phyloP scores from a whole-genome alignment of 2,329 filamentous ascomycete genomes.

The Juglanconis oblonga region DNA sequence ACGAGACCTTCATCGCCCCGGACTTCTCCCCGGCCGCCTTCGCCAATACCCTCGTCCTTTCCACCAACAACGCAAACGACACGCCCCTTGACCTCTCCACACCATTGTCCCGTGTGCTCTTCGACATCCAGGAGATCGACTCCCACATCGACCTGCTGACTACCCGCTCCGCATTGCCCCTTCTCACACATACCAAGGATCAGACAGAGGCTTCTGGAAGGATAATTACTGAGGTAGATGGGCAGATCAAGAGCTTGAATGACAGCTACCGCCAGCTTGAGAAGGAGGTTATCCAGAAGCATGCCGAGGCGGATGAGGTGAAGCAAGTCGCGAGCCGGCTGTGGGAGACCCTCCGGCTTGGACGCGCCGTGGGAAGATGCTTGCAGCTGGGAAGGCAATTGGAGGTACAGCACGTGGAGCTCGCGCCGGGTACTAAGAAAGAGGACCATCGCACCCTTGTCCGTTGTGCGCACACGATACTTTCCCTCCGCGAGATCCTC shows the following conservation, averaged over 20 bases:
- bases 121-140: slow-evolving; percentile 95
- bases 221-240: slow-evolving; percentile 74
- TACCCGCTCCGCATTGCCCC: slow-evolving; percentile 75
- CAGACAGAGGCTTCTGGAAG: slow-evolving; percentile 70
- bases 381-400: slow-evolving; percentile 81
- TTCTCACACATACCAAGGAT: slow-evolving; percentile 73
- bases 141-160: slow-evolving; percentile 91
- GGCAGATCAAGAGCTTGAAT: slow-evolving; percentile 75
- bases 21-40: slow-evolving; percentile 78
- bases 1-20: slow-evolving; percentile 83
- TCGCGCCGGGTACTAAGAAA: slow-evolving; percentile 46
- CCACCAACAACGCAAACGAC: slow-evolving; percentile 90
- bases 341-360: slow-evolving; percentile 75
- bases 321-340: slow-evolving; percentile 73
- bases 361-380: slow-evolving; percentile 72
- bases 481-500: slow-evolving; percentile 73
- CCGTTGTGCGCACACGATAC: slow-evolving; percentile 75
- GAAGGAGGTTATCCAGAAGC: slow-evolving; percentile 80
- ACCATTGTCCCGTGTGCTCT: slow-evolving; percentile 86
- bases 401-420: slow-evolving; percentile 78
- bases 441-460: slow-evolving; percentile 78
- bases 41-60: slow-evolving; percentile 82
- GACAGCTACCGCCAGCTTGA: slow-evolving; percentile 84
- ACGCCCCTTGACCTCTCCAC: slow-evolving; percentile 89
- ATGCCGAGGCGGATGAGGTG: slow-evolving; percentile 83